Base-by-base conservation (phyloP, 73 alveolate species). In the Paraurostyla sp. region DNA sequence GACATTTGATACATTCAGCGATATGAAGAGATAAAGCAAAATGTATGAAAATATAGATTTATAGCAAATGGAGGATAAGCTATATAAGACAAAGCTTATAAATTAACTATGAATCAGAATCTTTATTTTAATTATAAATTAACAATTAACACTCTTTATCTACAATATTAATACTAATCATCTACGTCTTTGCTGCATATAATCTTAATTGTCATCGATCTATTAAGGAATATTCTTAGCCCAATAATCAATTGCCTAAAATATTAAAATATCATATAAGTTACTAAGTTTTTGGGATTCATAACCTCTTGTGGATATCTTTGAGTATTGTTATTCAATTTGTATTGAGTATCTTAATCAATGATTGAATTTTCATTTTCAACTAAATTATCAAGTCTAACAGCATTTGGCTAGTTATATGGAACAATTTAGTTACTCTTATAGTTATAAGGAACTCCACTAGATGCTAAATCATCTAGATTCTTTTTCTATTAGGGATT, bases 391-490 rank as follows among this genome's bases (percentile, higher is more conserved):
- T 65, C 82, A 13, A 65, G 46, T 15, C 82, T 33, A 16, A 65
- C 23, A 20, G 48, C 32, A 27, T 65, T 38, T 35, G 36, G 40
- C 41, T 38, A 40, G 69, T 9, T 9, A 54, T 54, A 32, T 13
- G 82, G 82, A 6, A 35, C 82, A 1, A 65, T 35, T 30, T 65
- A 36, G 38, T 65, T 65, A 18, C 60, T 38, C 25, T 65, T 65
- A 38, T 65, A 65, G 42, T 65, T 65, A 38, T 65, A 65, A 38
- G 82, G 82, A 0, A 65, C 41, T 18, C 82, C 82, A 40, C 82
- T 65, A 15, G 41, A 40, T 38, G 82, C 82, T 40, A 65, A 35
- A 65, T 65, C 82, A 40, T 65, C 82, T 16, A 65, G 15, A 38
- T 65, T 40, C 23, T 11, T 30, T 65, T 65, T 65, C 33, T 2